A percentile compares a stretch with the other conserved stretches of the same genome.
Conservation (phyloP, 1,284 basidiomycete species). For the Erythrobasidium hasegawianum region DNA sequence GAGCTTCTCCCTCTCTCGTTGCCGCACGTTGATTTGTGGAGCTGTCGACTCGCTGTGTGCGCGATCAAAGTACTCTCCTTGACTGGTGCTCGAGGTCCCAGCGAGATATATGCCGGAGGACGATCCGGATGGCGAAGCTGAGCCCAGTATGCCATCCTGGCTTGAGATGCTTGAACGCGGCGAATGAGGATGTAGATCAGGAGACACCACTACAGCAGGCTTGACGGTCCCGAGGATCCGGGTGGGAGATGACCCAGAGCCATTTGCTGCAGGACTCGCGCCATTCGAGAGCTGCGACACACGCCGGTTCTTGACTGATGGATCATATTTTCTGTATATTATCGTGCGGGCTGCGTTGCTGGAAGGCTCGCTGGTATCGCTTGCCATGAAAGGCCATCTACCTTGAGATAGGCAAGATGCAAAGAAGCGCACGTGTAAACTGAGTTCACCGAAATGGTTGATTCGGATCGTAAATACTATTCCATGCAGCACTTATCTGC, state of each 20-base stretch:
- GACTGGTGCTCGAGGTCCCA: not conserved
- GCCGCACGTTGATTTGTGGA: constrained; percentile 9
- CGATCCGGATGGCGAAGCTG: not conserved
- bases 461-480: too few species aligned
- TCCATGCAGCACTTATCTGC: too few species aligned
- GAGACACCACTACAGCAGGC: not conserved
- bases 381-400: not conserved
- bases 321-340: constrained; percentile 19
- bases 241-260: not conserved
- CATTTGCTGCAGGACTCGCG: not conserved
- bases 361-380: not conserved
- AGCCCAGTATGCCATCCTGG: not conserved
- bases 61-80: constrained; percentile 19
- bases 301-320: constrained; percentile 2
- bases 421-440: not conserved
- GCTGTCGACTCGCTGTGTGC: constrained; percentile 30
- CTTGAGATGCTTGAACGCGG: not conserved
- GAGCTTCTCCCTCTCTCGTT: constrained; percentile 17
- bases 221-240: constrained; percentile 16
- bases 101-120: constrained; percentile 1
- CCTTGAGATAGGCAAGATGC: not conserved
- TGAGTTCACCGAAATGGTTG: not conserved
- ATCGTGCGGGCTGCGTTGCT: constrained; percentile 1
- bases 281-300: constrained; percentile 23
- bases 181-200: not conserved